A percentile compares a stretch with the other conserved stretches of the same genome.
Evolutionary conservation across 306 rosid species (phyloP).

Genomic region (Dalbergia cultrata): DNA sequence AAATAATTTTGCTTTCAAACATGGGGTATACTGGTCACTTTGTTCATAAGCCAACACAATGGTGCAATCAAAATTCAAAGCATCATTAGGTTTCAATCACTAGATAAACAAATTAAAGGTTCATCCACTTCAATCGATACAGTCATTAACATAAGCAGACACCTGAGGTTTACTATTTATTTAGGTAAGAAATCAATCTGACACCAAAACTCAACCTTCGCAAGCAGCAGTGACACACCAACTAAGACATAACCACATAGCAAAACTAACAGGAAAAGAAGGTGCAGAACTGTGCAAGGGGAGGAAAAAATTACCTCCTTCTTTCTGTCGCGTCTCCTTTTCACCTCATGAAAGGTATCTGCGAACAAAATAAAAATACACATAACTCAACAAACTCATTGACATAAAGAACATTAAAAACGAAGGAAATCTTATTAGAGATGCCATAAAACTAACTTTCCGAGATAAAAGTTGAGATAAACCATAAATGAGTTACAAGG

Average conservation of each 20-base stretch:
- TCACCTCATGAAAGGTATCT: conserved; percentile 92
- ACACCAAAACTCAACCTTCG: conserved; percentile 21
- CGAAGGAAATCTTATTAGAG: conserved; percentile 4
- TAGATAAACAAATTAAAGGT: conserved; percentile 22
- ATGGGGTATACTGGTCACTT: conserved; percentile 24
- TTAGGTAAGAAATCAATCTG: conserved; percentile 18
- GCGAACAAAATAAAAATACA: conserved; percentile 44
- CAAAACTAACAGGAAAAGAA: background rate
- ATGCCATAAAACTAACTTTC: conserved; percentile 29
- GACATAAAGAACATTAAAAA: conserved; percentile 15
- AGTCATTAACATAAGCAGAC: background rate
- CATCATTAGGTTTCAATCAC: background rate
- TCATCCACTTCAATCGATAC: conserved; percentile 16
- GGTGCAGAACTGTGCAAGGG: background rate
- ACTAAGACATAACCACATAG: background rate
- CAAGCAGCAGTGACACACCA: conserved; percentile 27
- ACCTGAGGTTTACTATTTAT: background rate
- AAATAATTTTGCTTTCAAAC: conserved; percentile 26
- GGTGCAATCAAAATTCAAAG: conserved; percentile 32
- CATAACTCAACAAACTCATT: conserved; percentile 24
- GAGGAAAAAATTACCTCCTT: conserved; percentile 67
- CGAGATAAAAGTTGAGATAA: conserved; percentile 1
- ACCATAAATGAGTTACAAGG: conserved; percentile 6
- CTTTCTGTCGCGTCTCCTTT: conserved; percentile 71
- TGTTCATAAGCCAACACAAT: conserved; percentile 33